These are phyloP conservation scores for Cucurbitaria berberidis DNA, from an alignment of 2,329 filamentous ascomycete genomes.

Conservation along the genomic window DNA sequence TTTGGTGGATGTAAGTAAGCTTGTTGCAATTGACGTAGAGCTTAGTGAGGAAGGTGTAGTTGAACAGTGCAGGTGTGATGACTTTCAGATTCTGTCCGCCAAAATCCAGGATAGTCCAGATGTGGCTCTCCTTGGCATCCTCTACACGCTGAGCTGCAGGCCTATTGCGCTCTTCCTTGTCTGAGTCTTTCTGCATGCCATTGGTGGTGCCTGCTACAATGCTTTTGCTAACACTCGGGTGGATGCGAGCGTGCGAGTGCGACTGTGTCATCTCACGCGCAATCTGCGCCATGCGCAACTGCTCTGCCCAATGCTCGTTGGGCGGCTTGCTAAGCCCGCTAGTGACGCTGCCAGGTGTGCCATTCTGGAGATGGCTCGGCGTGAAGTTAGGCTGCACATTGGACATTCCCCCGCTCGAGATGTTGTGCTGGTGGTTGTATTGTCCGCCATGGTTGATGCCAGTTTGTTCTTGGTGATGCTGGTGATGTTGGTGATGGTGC, in stretches of 20 bases:
- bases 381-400: slow-evolving; percentile 69
- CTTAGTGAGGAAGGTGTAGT: slow-evolving; percentile 86
- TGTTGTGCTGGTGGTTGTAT: slow-evolving; percentile 68
- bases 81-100: slow-evolving; percentile 93
- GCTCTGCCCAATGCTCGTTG: slow-evolving; percentile 83
- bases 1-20: slow-evolving; percentile 76
- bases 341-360: slow-evolving; percentile 62
- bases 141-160: slow-evolving; percentile 63
- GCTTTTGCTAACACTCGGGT: slow-evolving; percentile 72
- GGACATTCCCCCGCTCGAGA: slow-evolving; percentile 66
- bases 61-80: slow-evolving; percentile 78
- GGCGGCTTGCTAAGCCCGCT: slow-evolving; percentile 64
- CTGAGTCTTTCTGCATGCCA: slow-evolving; percentile 55
- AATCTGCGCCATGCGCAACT: slow-evolving; percentile 80
- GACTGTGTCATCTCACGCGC: slow-evolving; percentile 71
- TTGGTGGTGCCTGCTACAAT: slow-evolving; percentile 62
- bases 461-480: slow-evolving; percentile 65
- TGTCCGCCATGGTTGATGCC: slow-evolving; percentile 57
- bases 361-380: slow-evolving; percentile 65
- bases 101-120: slow-evolving; percentile 93
- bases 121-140: slow-evolving; percentile 62
- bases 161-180: slow-evolving; percentile 67
- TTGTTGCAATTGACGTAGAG: slow-evolving; percentile 95
- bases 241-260: slow-evolving; percentile 76
- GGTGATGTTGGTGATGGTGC: slow-evolving; percentile 62